Base-by-base conservation (phyloP, 2,329 filamentous ascomycete genomes). In the Aspergillus aculeatinus region DNA sequence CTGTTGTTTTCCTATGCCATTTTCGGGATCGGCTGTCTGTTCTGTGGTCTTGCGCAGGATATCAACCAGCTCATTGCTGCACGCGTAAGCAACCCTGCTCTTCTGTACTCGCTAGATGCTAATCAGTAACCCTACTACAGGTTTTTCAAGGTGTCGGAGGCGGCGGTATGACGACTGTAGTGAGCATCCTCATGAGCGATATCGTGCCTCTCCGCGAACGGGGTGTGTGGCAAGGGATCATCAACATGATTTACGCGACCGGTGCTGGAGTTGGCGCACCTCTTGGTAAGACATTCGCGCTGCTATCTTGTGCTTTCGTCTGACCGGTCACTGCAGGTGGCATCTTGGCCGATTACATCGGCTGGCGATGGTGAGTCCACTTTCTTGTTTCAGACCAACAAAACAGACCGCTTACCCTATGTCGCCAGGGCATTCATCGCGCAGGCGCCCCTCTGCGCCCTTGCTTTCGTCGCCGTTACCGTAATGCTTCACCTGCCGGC, bases 141-240 rank as follows among this genome's bases (percentile, higher is more conserved):
- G 82, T 84, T 2, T 82, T 86, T 61, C 82, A 84, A 64, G 85
- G 85, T 2, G 83, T 91, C 54, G 89, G 89, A 11, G 89, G 88
- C 14, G 88, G 87, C 2, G 89, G 89, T 9, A 89, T 92, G 84
- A 87, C 85, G 21, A 86, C 87, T 0, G 85, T 91, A 51, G 85
- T 88, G 16, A 84, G 82, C 49, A 90, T 92, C 53, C 74, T 92
- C 53, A 74, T 92, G 65, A 89, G 85, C 63, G 90, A 93, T 71
- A 81, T 91, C 19, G 84, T 93, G 3, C 83, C 88, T 0, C 77
- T 92, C 44, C 81, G 88, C 19, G 85, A 91, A 55, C 80, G 89
- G 58, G 90, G 89, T 2, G 80, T 88, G 10, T 93, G 88, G 87
- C 90, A 92, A 72, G 89, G 89, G 6, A 80, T 87, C 61, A 80